Evolutionary conservation across 78 protist species (phyloP), one percentile per base, ranked within the genome.

Genomic region (Dictyostelium citrinum): DNA sequence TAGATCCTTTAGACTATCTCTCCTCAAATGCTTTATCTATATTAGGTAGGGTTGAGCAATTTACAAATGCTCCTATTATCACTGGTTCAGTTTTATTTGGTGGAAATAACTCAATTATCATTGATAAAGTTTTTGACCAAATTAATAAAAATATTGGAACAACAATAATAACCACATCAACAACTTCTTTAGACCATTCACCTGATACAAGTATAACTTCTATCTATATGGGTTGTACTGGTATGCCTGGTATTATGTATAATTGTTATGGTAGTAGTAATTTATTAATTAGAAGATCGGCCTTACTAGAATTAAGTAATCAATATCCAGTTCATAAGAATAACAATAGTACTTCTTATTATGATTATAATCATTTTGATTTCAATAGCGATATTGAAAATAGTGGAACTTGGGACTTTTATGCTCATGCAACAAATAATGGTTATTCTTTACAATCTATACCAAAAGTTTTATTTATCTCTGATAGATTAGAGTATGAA

Each of bases 181-280:
- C 77, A 1, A 16, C 39, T 55, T 55, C 64, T 55, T 55, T 55
- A 55, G 64, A 55, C 20, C 64, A 55, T 55, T 55, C 64, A 20
- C 27, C 64, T 20, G 64, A 55, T 12, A 55, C 64, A 12, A 55
- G 64, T 55, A 10, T 45, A 29, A 64, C 24, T 14, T 58, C 81
- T 29, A 72, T 88, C 3, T 88, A 33, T 49, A 45, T 88, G 75
- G 93, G 93, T 33, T 88, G 93, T 33, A 22, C 7, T 11, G 93
- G 93, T 11, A 78, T 88, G 79, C 78, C 84, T 1, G 93, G 93
- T 20, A 88, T 88, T 17, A 78, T 88, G 93, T 88, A 88, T 67
- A 88, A 88, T 33, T 88, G 93, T 72, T 88, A 78, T 46, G 93
- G 93, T 22, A 46, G 81, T 45, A 88, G 80, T n/a, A 88, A 88